Evolutionary conservation across 148 eudicot genomes (phyloP).

Genomic region (Nepenthes mirabilis): DNA sequence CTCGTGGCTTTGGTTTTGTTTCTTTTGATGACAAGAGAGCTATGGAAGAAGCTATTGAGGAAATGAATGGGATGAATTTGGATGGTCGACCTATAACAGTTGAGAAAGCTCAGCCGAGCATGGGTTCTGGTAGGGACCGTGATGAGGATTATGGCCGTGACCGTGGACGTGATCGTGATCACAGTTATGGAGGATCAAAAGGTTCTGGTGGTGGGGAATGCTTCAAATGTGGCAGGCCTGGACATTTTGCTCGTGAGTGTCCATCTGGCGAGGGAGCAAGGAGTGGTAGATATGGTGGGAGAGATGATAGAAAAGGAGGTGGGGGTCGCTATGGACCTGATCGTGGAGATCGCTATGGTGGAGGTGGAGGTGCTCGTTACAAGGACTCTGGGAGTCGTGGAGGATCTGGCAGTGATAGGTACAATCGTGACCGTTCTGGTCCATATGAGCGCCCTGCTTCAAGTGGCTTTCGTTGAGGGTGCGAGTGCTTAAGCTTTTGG

Average conservation of each 20-base stretch:
- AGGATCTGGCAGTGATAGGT: constrained; percentile 50
- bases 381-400: constrained; percentile 72
- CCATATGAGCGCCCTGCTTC: constrained; percentile 68
- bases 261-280: constrained; percentile 77
- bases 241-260: constrained; percentile 62
- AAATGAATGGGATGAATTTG: constrained; percentile 79
- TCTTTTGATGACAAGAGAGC: constrained; percentile 77
- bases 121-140: constrained; percentile 50
- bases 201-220: constrained; percentile 60
- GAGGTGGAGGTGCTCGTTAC: constrained; percentile 57
- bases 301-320: constrained; percentile 48
- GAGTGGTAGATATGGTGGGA: constrained; percentile 67
- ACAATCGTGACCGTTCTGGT: constrained; percentile 84
- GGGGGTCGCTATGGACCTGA: constrained; percentile 66
- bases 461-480: constrained; percentile 38
- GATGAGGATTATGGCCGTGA: constrained; percentile 56
- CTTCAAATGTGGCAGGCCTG: constrained; percentile 40
- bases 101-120: constrained; percentile 83
- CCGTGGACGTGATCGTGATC: constrained; percentile 43
- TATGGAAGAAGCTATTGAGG: constrained; percentile 95
- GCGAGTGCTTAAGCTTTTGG: constrained; percentile 7
- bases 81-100: constrained; percentile 92
- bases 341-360: constrained; percentile 62
- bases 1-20: constrained; percentile 97
- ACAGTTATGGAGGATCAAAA: constrained; percentile 58